Base-by-base conservation (phyloP, 352 stramenopile genomes). In the Phytophthora brassicae region DNA sequence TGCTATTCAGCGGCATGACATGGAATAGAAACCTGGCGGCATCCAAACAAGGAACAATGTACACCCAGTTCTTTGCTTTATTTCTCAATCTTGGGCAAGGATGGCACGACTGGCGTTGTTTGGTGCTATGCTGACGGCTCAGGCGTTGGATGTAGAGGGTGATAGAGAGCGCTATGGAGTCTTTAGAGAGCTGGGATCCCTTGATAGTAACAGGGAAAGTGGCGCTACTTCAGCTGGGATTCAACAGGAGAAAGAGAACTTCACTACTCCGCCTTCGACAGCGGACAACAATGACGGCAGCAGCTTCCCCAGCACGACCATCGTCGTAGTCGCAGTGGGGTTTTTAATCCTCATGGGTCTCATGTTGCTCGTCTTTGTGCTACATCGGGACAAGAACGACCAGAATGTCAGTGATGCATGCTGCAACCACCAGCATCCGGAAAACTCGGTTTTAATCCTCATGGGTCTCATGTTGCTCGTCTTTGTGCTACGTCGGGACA, bases 21-120 rank as follows among this genome's bases (percentile, higher is more conserved):
- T 50, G 48, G 56, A 42, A 49, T 62, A 53, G 56, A 63, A 66
- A 70, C 57, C 62, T 66, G 42, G 61, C 6, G 20, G 11, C 53
- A 58, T 49, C 43, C 38, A 23, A 14, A n/a, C 38, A 44, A 12
- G 38, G 38, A 44, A 44, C n/a, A 7, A 44, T 12, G 38, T 1
- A 14, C 14, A 22, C 38, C 23, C 17, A 17, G 23, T 44, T 22
- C 38, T 44, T 17, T 13, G 38, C 38, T n/a, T 20, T 67, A 68
- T 42, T 68, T 53, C 22, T 31, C 54, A 56, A 56, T 69, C 38
- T 44, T 41, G 17, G 43, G 29, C 39, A 20, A 23, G 57, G 45
- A 64, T 64, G 47, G 56, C 47, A 52, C 51, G 42, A 33, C 51
- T 50, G 29, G 2, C 47, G 19, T 43, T 48, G 19, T 43, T 65